Conservation (phyloP, 2,329 filamentous ascomycete genomes). For the Ramularia endophylla region DNA sequence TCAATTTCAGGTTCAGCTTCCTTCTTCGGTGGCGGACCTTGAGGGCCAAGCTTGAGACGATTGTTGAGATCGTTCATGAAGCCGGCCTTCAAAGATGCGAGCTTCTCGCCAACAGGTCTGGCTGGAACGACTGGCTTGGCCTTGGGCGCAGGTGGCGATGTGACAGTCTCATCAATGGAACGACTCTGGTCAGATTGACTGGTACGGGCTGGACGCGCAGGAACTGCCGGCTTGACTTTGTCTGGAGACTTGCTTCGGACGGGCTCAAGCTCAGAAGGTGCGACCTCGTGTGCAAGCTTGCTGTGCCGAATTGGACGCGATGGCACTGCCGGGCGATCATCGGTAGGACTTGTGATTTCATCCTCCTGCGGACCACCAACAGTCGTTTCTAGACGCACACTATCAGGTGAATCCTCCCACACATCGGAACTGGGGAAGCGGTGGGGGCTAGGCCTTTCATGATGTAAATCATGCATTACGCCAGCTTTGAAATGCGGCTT, state of each 20-base stretch:
- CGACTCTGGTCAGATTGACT: conserved; percentile 26
- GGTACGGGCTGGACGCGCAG: conserved; percentile 53
- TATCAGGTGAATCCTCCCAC: conserved; percentile 91
- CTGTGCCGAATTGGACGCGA: conserved; percentile 25
- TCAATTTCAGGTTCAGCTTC: conserved; percentile 56
- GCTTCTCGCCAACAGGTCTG: conserved; percentile 74
- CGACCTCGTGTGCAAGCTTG: conserved; percentile 28
- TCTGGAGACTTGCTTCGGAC: conserved; percentile 49
- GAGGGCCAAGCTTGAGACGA: conserved; percentile 79
- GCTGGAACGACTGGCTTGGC: conserved; percentile 79
- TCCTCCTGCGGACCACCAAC: conserved; percentile 43
- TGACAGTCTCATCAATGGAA: conserved; percentile 24
- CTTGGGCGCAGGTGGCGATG: conserved; percentile 48
- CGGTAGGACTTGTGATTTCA: conserved; percentile 24
- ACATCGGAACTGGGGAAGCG: conserved; percentile 89
- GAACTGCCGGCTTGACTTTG: conserved; percentile 59
- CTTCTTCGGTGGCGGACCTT: conserved; percentile 59
- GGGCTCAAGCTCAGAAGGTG: conserved; percentile 31
- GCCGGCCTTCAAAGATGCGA: conserved; percentile 81
- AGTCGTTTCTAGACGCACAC: conserved; percentile 70
- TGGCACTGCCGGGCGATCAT: conserved; percentile 27
- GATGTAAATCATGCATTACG: conserved; percentile 43
- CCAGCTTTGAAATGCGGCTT: conserved; percentile 53
- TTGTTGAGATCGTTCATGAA: conserved; percentile 94
- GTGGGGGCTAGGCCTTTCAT: conserved; percentile 50